Base-by-base conservation (phyloP, 2,329 filamentous ascomycete species). In the Chalara sp. region DNA sequence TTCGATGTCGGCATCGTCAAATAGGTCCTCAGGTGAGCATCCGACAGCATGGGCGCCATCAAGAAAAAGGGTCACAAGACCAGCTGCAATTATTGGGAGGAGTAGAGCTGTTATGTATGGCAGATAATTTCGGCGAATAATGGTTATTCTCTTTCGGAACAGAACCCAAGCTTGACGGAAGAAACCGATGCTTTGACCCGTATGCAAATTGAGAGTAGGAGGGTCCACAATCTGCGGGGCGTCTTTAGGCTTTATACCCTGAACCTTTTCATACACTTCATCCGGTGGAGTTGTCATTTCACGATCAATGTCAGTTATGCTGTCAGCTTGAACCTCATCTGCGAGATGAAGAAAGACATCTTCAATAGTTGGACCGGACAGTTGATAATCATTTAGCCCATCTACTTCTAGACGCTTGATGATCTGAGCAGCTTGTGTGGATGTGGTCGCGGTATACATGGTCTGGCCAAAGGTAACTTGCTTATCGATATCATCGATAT, bases 341-440 rank as follows among this genome's bases (percentile, higher is more conserved):
- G 90, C 89, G 39, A 96, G 76, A 57, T 88, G 84, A 29, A 96
- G 71, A 67, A 96, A 96, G 0, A 96, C 90, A 58, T 96, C 90
- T 65, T 96, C 92, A 40, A 96, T 90, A 0, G 89, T 95, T 0
- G 91, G 92, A 0, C 89, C 89, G 12, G 86, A 87, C 58, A 96
- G 87, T 52, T 90, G 84, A 65, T 95, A 96, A 52, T 95, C 86
- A 12, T 75, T 74, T 40, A 95, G 76, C 0, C 81, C 81, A 1
- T 76, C 72, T 1, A 73, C 68, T 64, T 95, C 86, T 1, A 96
- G 73, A 7, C 76, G 68, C 45, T 78, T 76, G 55, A 95, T 86
- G 44, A 92, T 84, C 4, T 76, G 69, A 0, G 88, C 86, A 0
- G 89, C 88, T 44, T 85, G 74, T 13, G 74, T 71, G 1, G 89